Conservation (phyloP, 2,329 filamentous ascomycete species). For the Alternaria brassicae region DNA sequence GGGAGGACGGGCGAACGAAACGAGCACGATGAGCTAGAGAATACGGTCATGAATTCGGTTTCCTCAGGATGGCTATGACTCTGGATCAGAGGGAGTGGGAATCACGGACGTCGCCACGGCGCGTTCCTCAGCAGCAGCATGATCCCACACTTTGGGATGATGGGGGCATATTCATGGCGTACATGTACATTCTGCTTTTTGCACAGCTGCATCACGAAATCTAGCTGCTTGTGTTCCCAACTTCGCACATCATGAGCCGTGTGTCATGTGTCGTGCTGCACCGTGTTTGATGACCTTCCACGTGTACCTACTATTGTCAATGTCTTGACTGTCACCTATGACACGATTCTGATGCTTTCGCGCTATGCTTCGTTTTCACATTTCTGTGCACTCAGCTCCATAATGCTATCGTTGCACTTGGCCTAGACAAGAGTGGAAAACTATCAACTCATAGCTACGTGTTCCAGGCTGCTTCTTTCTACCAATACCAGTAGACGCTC, state of each 20-base stretch:
- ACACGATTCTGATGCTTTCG: not conserved
- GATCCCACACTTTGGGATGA: slow-evolving; percentile 48
- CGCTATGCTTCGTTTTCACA: not conserved
- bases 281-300: not conserved
- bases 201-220: slow-evolving; percentile 44
- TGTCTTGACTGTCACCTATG: not conserved
- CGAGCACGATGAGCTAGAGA: slow-evolving; percentile 45
- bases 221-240: slow-evolving; percentile 38
- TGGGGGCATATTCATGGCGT: slow-evolving; percentile 52
- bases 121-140: slow-evolving; percentile 39
- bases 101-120: slow-evolving; percentile 39
- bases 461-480: not conserved
- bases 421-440: too few relatives aligned
- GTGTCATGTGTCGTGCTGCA: not conserved
- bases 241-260: not conserved
- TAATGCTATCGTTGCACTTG: not conserved
- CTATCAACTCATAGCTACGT: not conserved
- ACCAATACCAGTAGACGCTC: not conserved
- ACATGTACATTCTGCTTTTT: slow-evolving; percentile 48
- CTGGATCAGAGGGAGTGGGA: slow-evolving; percentile 50
- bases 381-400: not conserved
- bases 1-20: slow-evolving; percentile 34
- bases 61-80: slow-evolving; percentile 49
- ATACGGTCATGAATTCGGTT: slow-evolving; percentile 47
- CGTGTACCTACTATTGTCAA: not conserved